Conservation (phyloP, 768 basidiomycete species). For the Trametes gibbosa region DNA sequence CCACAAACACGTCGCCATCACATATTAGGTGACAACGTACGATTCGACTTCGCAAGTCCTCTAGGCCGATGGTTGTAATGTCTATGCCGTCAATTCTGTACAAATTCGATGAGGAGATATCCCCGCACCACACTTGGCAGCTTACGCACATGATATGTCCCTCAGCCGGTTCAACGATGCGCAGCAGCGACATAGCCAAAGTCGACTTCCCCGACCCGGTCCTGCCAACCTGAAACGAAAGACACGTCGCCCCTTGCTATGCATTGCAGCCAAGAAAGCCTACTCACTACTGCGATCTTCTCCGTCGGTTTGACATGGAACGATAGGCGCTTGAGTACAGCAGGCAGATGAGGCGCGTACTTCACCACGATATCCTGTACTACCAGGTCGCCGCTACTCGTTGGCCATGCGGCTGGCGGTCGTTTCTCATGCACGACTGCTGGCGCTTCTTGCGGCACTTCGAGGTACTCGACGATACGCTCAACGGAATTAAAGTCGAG, state of each 20-base stretch:
- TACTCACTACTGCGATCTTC: constrained; percentile 65
- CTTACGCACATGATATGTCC: constrained; percentile 55
- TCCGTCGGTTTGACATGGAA: constrained; percentile 60
- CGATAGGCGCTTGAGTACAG: constrained; percentile 55
- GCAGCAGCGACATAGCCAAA: constrained; percentile 37
- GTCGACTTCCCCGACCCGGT: constrained; percentile 53
- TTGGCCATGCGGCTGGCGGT: constrained; percentile 76
- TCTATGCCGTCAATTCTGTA: constrained; percentile 67
- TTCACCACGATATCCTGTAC: constrained; percentile 58
- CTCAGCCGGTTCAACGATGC: constrained; percentile 58
- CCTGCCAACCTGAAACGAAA: constrained; percentile 52
- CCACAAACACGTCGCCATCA: not conserved
- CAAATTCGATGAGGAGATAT: not conserved
- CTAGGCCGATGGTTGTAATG: constrained; percentile 62
- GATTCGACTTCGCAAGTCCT: constrained; percentile 62
- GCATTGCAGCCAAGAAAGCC: not conserved
- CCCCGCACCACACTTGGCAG: not conserved
- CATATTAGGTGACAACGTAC: constrained; percentile 33
- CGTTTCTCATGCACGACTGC: constrained; percentile 51
- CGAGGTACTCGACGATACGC: constrained; percentile 68
- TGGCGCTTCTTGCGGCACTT: constrained; percentile 66
- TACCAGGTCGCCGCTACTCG: constrained; percentile 51
- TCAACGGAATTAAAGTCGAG: constrained; percentile 76
- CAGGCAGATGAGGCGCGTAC: constrained; percentile 62
- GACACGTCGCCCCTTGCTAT: not conserved